These are phyloP conservation scores for Komagataella pseudopastoris DNA, from an alignment of 805 yeast genomes.

Conservation along the genomic window DNA sequence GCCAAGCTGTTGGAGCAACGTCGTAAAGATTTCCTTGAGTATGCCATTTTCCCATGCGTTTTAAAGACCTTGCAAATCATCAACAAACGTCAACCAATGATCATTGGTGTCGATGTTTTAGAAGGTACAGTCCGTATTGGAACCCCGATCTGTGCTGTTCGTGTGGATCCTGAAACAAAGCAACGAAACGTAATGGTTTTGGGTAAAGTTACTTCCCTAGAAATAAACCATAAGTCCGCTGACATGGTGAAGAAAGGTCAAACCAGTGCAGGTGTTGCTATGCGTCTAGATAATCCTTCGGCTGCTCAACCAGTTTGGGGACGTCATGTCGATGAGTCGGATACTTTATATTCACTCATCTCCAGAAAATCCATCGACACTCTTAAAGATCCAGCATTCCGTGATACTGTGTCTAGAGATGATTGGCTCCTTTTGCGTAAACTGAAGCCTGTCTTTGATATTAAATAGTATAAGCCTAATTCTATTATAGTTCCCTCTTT, in stretches of 20 bases:
- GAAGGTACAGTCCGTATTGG: slow-evolving; percentile 88
- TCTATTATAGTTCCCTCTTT: background rate
- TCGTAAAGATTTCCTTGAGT: slow-evolving; percentile 76
- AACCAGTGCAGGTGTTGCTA: slow-evolving; percentile 96
- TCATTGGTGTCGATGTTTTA: slow-evolving; percentile 92
- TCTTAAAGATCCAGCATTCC: slow-evolving; percentile 96
- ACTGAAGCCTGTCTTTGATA: slow-evolving; percentile 80
- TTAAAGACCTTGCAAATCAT: slow-evolving; percentile 89
- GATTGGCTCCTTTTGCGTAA: slow-evolving; percentile 91
- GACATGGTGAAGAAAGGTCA: slow-evolving; percentile 84
- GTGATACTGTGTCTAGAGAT: slow-evolving; percentile 85
- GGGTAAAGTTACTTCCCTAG: slow-evolving; percentile 87
- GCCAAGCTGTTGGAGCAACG: slow-evolving; percentile 75
- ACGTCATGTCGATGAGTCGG: slow-evolving; percentile 93
- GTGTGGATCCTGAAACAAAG: slow-evolving; percentile 75
- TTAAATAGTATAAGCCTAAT: slow-evolving; percentile 27
- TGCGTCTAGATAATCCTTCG: slow-evolving; percentile 90
- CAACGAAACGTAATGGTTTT: slow-evolving; percentile 55
- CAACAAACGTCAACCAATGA: slow-evolving; percentile 98
- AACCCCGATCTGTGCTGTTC: slow-evolving; percentile 92
- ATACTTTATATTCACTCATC: slow-evolving; percentile 79
- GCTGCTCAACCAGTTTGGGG: slow-evolving; percentile 97
- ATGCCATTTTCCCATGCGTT: slow-evolving; percentile 92
- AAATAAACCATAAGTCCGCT: slow-evolving; percentile 83
- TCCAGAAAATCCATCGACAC: slow-evolving; percentile 87